phyloP scores from a whole-genome alignment of 768 basidiomycete genomes.

The Russula dissimulans region DNA sequence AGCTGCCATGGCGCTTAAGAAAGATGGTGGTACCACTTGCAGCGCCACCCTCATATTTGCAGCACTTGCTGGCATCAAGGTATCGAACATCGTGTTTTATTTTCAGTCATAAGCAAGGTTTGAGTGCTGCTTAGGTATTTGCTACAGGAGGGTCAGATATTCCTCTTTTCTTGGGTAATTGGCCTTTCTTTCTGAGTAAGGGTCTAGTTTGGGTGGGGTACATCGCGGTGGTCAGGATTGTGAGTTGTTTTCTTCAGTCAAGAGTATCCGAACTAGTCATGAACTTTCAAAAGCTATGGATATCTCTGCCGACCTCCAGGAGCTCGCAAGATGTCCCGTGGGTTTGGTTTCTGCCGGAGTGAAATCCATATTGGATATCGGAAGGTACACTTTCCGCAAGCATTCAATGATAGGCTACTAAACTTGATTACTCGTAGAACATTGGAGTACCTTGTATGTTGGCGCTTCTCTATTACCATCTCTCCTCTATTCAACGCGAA shows the following conservation, averaged over 20 bases:
- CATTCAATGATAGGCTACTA: neutral
- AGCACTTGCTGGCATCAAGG: conserved; percentile 80
- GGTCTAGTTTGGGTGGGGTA: conserved; percentile 67
- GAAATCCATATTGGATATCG: conserved; percentile 93
- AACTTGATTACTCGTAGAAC: conserved; percentile 39
- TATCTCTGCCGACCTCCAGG: conserved; percentile 87
- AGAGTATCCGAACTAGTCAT: neutral
- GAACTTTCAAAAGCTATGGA: conserved; percentile 62
- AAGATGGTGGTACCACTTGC: conserved; percentile 74
- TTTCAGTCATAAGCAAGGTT: conserved; percentile 6
- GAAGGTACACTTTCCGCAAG: conserved; percentile 36
- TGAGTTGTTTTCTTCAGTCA: conserved; percentile 23
- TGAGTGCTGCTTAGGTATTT: conserved; percentile 48
- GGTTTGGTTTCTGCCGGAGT: conserved; percentile 89
- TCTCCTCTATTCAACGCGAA: neutral
- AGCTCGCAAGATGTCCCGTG: conserved; percentile 82
- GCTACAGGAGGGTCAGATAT: conserved; percentile 78
- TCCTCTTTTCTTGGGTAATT: neutral
- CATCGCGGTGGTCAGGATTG: conserved; percentile 68
- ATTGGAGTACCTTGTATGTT: conserved; percentile 63
- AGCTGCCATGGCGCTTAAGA: conserved; percentile 54
- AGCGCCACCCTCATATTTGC: conserved; percentile 68
- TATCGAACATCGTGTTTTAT: conserved; percentile 22
- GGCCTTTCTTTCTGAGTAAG: neutral
- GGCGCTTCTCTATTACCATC: neutral